Percentiles rank a stretch among this genome's conserved stretches.
These are phyloP conservation scores for Coccomyxa subellipsoidea DNA, from an alignment of 163 green algal species.

Conservation along the genomic window DNA sequence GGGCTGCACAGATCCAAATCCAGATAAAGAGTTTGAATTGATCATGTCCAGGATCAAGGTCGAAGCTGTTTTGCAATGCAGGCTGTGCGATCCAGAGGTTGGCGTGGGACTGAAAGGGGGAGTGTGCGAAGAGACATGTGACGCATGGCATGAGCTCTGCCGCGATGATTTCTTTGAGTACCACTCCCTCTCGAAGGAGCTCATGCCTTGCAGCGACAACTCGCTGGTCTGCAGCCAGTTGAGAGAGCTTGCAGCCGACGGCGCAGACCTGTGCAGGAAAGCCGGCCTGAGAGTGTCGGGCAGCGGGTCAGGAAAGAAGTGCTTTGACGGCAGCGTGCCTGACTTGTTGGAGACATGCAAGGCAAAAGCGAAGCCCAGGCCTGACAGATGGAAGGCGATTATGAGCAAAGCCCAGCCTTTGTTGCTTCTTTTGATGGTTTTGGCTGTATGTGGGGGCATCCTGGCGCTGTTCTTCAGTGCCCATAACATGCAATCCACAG, in stretches of 20 bases:
- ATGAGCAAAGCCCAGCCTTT: background rate
- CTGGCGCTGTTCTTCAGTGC: background rate
- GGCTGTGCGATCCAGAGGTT: constrained; percentile 7
- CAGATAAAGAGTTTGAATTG: no score
- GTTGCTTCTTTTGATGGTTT: background rate
- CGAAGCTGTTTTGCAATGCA: no score
- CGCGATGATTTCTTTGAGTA: constrained; percentile 6
- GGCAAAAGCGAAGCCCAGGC: background rate
- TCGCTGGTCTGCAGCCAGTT: constrained; percentile 8
- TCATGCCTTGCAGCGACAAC: background rate
- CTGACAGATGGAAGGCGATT: background rate
- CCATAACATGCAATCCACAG: background rate
- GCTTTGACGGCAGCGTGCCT: background rate
- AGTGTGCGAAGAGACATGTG: background rate
- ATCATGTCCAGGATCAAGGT: no score
- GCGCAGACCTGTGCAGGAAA: background rate
- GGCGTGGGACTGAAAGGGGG: background rate
- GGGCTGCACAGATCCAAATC: no score
- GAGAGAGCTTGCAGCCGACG: background rate
- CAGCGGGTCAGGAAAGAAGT: background rate
- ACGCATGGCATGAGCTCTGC: background rate
- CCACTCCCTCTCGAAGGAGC: background rate
- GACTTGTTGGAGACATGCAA: background rate
- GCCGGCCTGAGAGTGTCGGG: background rate
- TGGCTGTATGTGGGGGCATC: background rate